Evolutionary conservation across 768 basidiomycete species (phyloP), one percentile per base, ranked within the genome.

Genomic region (Macrolepiota dolichaula): DNA sequence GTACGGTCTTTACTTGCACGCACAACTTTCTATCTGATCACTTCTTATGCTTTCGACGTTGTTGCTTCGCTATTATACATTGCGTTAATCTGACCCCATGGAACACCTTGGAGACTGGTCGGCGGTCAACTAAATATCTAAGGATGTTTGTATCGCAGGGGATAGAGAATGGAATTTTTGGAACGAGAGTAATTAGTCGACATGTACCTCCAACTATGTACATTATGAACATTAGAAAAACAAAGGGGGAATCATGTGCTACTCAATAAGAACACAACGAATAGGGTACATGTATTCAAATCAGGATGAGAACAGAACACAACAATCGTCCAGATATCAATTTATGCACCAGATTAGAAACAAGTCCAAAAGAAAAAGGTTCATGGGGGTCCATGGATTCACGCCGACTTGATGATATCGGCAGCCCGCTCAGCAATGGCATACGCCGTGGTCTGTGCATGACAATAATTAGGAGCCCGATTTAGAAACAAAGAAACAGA

Each of bases 361-460:
- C 29, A 32, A 32, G 29, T 32, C 29, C 7, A 7, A 47, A 11
- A 2, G 47, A 49, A 49, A 24, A 49, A 49, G 17, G 7, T 44
- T n/a, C 4, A 49, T 24, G 3, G 10, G 46, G 40, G 29, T 32
- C 10, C 42, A 17, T 49, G 2, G 13, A 25, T 59, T 51, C 55
- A 63, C 25, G 72, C 63, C 5, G 78, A 78, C 64, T 80, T 80
- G 67, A 82, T 82, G 40, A 84, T 64, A 61, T 80, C 78, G 3
- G 80, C 81, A 17, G 81, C 81, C 67, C 82, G 82, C 71, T 83
- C 83, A 6, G 81, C 81, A n/a, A 85, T 73, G 22, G 79, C 82
- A 64, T 81, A 85, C 37, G 83, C 67, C 58, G 82, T 81, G 12
- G 78, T 74, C 35, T 74, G 74, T 57, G 15, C 4, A 22, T 44